phyloP scores from a whole-genome alignment of 148 eudicot genomes.

The Arbutus unedo region DNA sequence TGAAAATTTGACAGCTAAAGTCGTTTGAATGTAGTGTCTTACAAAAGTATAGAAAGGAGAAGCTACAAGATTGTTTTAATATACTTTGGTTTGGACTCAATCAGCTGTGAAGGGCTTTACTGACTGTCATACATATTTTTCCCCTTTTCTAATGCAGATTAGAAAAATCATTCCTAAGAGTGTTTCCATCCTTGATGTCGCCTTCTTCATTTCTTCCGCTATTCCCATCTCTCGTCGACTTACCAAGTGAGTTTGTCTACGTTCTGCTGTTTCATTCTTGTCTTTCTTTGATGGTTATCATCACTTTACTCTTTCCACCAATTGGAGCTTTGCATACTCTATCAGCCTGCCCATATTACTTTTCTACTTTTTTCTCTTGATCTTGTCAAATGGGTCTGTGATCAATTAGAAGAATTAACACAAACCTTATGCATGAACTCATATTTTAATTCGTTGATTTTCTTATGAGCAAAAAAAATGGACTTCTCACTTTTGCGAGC shows the following conservation, averaged over 20 bases:
- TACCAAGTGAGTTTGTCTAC: constrained; percentile 67
- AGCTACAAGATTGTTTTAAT: background rate
- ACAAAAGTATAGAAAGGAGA: background rate
- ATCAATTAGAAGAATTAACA: background rate
- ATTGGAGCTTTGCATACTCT: background rate
- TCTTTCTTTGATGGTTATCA: background rate
- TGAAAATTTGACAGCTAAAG: background rate
- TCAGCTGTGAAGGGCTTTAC: constrained; percentile 1
- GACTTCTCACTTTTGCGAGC: background rate
- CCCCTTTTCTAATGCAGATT: constrained; percentile 45
- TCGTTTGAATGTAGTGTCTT: background rate
- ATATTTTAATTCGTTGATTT: background rate
- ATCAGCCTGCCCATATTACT: background rate
- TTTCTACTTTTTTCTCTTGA: background rate
- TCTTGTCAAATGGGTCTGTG: constrained; percentile 5
- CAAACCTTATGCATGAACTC: background rate
- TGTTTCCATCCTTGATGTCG: constrained; percentile 74
- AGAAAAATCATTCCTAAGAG: constrained; percentile 56
- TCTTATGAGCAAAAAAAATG: background rate
- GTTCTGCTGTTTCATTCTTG: background rate
- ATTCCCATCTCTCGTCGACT: constrained; percentile 73
- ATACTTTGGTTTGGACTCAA: background rate
- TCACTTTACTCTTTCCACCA: background rate
- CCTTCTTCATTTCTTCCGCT: constrained; percentile 89
- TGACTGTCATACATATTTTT: background rate